Evolutionary conservation across 2,329 filamentous ascomycete genomes (phyloP), one percentile per base, ranked within the genome.

Genomic region (Septoria linicola): DNA sequence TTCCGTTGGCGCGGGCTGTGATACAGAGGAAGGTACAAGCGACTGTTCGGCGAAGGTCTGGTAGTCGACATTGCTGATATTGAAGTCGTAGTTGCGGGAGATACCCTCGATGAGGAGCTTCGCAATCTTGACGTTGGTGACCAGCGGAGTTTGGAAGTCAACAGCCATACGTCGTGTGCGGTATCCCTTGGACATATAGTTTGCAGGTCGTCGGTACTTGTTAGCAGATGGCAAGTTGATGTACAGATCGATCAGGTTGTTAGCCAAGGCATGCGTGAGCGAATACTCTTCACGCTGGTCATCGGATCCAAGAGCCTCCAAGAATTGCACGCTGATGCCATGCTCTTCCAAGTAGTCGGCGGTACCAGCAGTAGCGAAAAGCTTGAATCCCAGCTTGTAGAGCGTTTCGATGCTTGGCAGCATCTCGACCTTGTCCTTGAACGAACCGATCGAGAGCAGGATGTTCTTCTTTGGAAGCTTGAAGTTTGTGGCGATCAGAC

Each of bases 221-320:
- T 99, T 99, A 81, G 83, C 96, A 10, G 93, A 97, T n/a, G 93
- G 93, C 72, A 99, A 73, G 73, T 99, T 99, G 83, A 99, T 96
- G 77, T 99, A 99, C 54, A 99, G 76, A 70, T 97, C 92, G 65
- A 99, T 99, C 71, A 93, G 85, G 75, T 97, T 97, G 76, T 96
- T 97, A 52, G 92, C 88, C 73, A 99, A 76, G 76, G 96, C 92
- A 74, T 97, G 90, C 1, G 90, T 96, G 56, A 99, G 80, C 7
- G 93, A 99, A 76, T 95, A 99, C 73, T 99, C 93, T 0, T 90
- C 89, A 71, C 92, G 91, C 70, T 95, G 89, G 57, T 90, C 85
- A 61, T 90, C 87, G 58, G 85, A 83, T 45, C 81, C 59, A 10
- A 99, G 82, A 25, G 91, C 85, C 71, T 99, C 93, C 41, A 99